phyloP scores from a whole-genome alignment of 768 basidiomycete species.

The Exidia glandulosa region DNA sequence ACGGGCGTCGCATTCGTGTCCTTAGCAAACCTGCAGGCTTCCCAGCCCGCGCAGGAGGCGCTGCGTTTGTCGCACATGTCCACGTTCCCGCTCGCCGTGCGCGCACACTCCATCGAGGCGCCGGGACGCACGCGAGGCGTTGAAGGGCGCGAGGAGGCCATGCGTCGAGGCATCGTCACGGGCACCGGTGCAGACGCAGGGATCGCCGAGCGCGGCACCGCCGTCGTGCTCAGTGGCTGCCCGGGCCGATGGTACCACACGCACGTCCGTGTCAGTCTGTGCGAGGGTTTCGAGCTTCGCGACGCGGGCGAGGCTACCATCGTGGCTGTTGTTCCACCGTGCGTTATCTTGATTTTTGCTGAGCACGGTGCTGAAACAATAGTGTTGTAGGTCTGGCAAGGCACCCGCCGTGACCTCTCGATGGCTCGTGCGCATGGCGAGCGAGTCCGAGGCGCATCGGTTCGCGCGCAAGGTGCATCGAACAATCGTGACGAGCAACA shows the following conservation, averaged over 20 bases:
- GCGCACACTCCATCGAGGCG: background rate
- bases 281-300: background rate
- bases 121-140: slow-evolving; percentile 24
- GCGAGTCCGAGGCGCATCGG: slow-evolving; percentile 56
- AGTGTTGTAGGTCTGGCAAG: background rate
- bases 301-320: background rate
- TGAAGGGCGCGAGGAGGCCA: slow-evolving; percentile 29
- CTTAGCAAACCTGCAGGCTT: slow-evolving; percentile 35
- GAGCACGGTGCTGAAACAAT: background rate
- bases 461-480: slow-evolving; percentile 54
- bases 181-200: slow-evolving; percentile 44
- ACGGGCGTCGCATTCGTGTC: slow-evolving; percentile 49
- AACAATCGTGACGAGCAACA: slow-evolving; percentile 30
- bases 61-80: slow-evolving; percentile 36
- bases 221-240: slow-evolving; percentile 52
- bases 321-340: background rate
- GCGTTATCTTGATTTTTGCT: background rate
- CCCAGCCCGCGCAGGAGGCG: slow-evolving; percentile 28
- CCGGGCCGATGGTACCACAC: slow-evolving; percentile 24
- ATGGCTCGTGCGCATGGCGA: slow-evolving; percentile 38
- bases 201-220: slow-evolving; percentile 34
- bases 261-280: background rate
- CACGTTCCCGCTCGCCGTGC: slow-evolving; percentile 28
- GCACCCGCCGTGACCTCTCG: slow-evolving; percentile 6
- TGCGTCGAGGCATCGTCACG: slow-evolving; percentile 23